Percentiles rank a stretch among this genome's conserved stretches.
Evolutionary conservation across 495 filamentous ascomycete species (phyloP).

Genomic region (Acidomyces sp.): DNA sequence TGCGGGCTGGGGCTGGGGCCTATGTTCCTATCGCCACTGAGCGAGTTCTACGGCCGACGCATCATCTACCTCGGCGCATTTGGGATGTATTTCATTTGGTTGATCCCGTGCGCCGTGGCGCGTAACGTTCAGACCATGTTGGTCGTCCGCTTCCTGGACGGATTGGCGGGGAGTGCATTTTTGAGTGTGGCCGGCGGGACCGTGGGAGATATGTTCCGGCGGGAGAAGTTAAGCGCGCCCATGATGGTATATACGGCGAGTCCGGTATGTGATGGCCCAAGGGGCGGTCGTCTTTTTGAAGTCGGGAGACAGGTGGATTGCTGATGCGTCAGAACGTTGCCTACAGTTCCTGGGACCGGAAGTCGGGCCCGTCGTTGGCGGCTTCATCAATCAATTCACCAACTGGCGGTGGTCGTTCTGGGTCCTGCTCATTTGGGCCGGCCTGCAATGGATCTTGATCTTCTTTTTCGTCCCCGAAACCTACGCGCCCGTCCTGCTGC

Average conservation of each 20-base stretch:
- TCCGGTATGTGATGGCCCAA: no score
- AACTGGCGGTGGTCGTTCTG: slow-evolving; percentile 72
- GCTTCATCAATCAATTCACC: slow-evolving; percentile 66
- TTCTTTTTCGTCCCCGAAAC: slow-evolving; percentile 76
- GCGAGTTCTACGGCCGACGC: slow-evolving; percentile 79
- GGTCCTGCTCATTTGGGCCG: slow-evolving; percentile 70
- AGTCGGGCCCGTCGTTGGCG: slow-evolving; percentile 46
- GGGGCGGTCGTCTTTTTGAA: no score
- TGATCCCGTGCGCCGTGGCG: slow-evolving; percentile 81
- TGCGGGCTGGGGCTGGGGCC: slow-evolving; percentile 48
- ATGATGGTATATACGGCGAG: slow-evolving; percentile 63
- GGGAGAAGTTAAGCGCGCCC: slow-evolving; percentile 56
- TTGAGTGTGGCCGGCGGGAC: slow-evolving; percentile 82
- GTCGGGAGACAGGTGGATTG: slow-evolving; percentile 32
- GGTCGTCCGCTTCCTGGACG: slow-evolving; percentile 70
- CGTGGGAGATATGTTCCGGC: slow-evolving; percentile 75
- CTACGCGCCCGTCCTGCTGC: slow-evolving; percentile 66
- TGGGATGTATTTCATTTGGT: slow-evolving; percentile 64
- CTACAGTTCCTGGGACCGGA: slow-evolving; percentile 35
- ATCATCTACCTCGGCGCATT: slow-evolving; percentile 75
- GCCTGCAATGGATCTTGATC: slow-evolving; percentile 46
- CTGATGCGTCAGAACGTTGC: neutral
- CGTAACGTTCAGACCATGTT: slow-evolving; percentile 73
- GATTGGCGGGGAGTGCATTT: slow-evolving; percentile 72
- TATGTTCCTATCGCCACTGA: slow-evolving; percentile 54